Base-by-base conservation (phyloP, 257 asterid species). In the Nyctanthes arbortristis region DNA sequence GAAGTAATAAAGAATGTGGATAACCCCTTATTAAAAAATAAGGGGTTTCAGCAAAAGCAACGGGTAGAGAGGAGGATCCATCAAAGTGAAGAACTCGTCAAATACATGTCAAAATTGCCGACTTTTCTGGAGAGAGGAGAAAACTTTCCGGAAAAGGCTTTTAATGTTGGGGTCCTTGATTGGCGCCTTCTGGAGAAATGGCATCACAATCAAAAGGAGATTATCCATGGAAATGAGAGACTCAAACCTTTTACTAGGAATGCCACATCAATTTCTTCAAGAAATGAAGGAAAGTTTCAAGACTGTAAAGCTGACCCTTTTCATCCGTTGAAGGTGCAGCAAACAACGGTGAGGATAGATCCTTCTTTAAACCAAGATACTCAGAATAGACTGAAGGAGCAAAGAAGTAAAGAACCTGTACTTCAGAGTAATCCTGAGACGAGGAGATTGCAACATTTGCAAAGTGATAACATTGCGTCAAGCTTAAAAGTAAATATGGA, bases 31-130 rank as follows among this genome's bases (percentile, higher is more conserved):
- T 66, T 69, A 31, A 78, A 70, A 33, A 71, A 87, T 65, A 62
- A 64, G 62, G 81, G 63, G 35, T 63, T 63, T 32, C 75, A 61
- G 68, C 66, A 61, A 67, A 89, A 80, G 77, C 78, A 83, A 39
- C 73, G 39, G 6, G 75, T 18, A 7, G 75, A 74, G 61, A 66
- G 43, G 54, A 82, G 67, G 67, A 62, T 29, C 0, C 54, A 31
- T 34, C 68, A 77, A 45, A 79, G 78, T 40, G 93, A 85, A 70
- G 96, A 90, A 80, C 79, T 88, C 32, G 89, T 90, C n/a, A 84
- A 83, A 79, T 82, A 84, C 87, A 90, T 90, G 96, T 88, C 95
- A n/a, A 82, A 78, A 76, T 88, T 90, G 74, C 96, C 96, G 4
- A 74, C 64, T 63, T 90, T 78, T 72, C 80, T 90, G 68, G 89